Percentiles rank a stretch among this genome's conserved stretches.
phyloP scores from a whole-genome alignment of 257 asterid genomes.

The Solanum lycopersicoides region DNA sequence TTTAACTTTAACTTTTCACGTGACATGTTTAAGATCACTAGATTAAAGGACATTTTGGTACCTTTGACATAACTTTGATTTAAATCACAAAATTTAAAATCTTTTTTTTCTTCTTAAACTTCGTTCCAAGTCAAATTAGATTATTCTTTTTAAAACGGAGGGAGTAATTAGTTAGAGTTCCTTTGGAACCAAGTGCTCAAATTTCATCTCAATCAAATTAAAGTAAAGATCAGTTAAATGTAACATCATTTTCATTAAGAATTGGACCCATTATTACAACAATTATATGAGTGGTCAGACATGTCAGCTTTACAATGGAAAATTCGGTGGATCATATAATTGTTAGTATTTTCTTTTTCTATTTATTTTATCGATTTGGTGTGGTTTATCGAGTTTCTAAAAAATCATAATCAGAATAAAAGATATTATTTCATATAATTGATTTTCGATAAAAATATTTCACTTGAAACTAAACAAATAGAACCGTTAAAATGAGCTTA shows the following conservation, averaged over 20 bases:
- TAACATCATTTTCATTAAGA: background rate
- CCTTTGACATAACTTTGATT: no score
- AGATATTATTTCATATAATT: no score
- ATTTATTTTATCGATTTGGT: background rate
- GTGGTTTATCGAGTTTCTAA: background rate
- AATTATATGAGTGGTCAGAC: background rate
- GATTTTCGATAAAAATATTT: no score
- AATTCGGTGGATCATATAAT: background rate
- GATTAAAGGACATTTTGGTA: no score
- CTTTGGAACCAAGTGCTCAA: background rate
- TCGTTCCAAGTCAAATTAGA: no score
- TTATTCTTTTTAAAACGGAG: no score
- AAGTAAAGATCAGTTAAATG: background rate
- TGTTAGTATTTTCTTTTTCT: background rate
- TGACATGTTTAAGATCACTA: no score
- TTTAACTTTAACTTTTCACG: no score
- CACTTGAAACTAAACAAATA: background rate
- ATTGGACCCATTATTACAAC: background rate
- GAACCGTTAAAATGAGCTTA: no score
- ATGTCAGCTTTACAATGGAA: background rate
- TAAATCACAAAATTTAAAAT: no score
- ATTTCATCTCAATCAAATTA: background rate
- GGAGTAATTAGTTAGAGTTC: background rate
- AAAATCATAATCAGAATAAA: no score
- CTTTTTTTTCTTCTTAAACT: no score